Evolutionary conservation across 495 filamentous ascomycete genomes (phyloP).

Genomic region (Umbilicaria muhlenbergii): DNA sequence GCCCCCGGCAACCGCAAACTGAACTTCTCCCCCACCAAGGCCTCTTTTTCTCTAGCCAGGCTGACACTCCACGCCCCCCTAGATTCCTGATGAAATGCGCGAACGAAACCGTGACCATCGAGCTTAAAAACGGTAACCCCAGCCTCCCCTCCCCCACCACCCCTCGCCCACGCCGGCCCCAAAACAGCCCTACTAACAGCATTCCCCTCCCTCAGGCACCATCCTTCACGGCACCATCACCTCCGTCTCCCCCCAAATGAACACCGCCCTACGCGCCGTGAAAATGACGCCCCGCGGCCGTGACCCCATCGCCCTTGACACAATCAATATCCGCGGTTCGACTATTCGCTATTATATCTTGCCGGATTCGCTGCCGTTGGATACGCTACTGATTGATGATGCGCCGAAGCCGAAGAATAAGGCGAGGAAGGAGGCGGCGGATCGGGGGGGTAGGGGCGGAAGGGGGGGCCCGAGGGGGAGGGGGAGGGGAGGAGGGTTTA

Average conservation of each 20-base stretch:
- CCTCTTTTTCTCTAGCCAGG: constrained; percentile 2
- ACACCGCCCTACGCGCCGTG: constrained; percentile 80
- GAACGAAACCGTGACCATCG: constrained; percentile 94
- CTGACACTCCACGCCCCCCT: constrained; percentile 9
- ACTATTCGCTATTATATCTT: constrained; percentile 91
- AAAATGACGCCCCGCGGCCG: constrained; percentile 86
- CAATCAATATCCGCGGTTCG: constrained; percentile 90
- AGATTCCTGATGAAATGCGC: constrained; percentile 98
- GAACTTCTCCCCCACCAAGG: constrained; percentile 18
- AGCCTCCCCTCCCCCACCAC: constrained; percentile 1
- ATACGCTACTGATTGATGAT: constrained; percentile 90
- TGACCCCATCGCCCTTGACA: constrained; percentile 73
- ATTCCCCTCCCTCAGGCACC: constrained; percentile 43
- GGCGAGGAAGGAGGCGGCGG: constrained; percentile 76
- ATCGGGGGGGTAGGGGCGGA: constrained; percentile 46
- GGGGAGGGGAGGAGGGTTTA: constrained; percentile 31
- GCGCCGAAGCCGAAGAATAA: constrained; percentile 98
- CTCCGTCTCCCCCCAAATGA: constrained; percentile 92
- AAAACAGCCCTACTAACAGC: neutral
- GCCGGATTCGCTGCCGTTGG: constrained; percentile 83
- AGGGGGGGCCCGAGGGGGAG: constrained; percentile 36
- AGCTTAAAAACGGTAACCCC: constrained; percentile 89
- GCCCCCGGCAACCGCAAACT: constrained; percentile 20
- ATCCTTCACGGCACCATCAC: constrained; percentile 92
- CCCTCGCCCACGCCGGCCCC: neutral